Evolutionary conservation across 306 rosid species (phyloP), one percentile per base, ranked within the genome.

Genomic region (Ochetophila trinervis): DNA sequence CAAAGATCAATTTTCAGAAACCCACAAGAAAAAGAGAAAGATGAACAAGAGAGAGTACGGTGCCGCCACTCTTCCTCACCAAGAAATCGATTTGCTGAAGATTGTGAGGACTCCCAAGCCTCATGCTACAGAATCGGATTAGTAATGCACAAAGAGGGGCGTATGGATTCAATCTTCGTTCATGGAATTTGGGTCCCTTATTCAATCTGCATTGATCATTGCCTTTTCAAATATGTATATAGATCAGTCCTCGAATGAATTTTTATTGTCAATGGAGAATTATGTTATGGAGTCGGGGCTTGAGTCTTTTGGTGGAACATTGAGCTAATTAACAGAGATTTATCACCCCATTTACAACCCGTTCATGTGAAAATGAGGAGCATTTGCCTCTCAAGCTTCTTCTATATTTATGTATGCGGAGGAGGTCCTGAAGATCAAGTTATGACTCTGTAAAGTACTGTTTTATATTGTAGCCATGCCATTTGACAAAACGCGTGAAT

Each of bases 141-240:
- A n/a, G n/a, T n/a, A n/a, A n/a, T n/a, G n/a, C n/a, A n/a, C n/a
- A n/a, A n/a, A n/a, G n/a, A n/a, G n/a, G n/a, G n/a, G n/a, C n/a
- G n/a, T n/a, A n/a, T n/a, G n/a, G n/a, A n/a, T n/a, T n/a, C n/a
- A n/a, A n/a, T n/a, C n/a, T n/a, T n/a, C n/a, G n/a, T n/a, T n/a
- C n/a, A n/a, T n/a, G n/a, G n/a, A n/a, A n/a, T n/a, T n/a, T n/a
- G n/a, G n/a, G n/a, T n/a, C n/a, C n/a, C n/a, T n/a, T n/a, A n/a
- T n/a, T n/a, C n/a, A n/a, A n/a, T 77, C 79, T 71, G 80, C 81
- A 50, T 78, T 74, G 80, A 63, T 70, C 83, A 48, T 58, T 71
- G 79, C 65, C 82, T 73, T 75, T n/a, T 62, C 80, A 54, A 79
- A 79, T 76, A 79, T 91, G 97, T 86, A 88, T 69, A 82, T 78